A percentile compares a stretch with the other conserved stretches of the same genome.
Evolutionary conservation across 192 early-diverging fungal species (phyloP).

Genomic region (Phlyctochytrium planicorne): DNA sequence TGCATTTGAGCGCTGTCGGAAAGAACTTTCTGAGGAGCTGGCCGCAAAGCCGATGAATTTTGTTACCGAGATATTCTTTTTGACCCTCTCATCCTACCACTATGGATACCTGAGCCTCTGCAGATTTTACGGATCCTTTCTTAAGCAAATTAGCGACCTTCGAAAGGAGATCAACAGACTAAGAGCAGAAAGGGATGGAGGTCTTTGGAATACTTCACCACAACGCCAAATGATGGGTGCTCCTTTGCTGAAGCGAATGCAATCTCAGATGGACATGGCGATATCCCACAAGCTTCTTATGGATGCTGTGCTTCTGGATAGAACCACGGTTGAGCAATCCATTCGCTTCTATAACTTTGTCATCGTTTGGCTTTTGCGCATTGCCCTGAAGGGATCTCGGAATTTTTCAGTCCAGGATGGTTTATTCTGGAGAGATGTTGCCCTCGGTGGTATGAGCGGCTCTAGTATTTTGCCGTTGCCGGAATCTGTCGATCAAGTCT

Average conservation of each 20-base stretch:
- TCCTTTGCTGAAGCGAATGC: constrained; percentile 23
- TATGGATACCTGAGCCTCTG: constrained; percentile 75
- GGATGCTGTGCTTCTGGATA: constrained; percentile 77
- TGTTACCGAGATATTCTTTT: constrained; percentile 86
- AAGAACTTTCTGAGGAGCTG: constrained; percentile 24
- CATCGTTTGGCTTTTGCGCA: constrained; percentile 84
- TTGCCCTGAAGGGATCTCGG: constrained; percentile 41
- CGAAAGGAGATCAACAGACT: constrained; percentile 66
- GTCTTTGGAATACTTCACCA: constrained; percentile 27
- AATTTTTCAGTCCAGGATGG: constrained; percentile 10
- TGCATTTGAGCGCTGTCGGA: constrained; percentile 56
- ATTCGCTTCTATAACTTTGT: constrained; percentile 85
- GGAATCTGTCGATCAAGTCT: constrained; percentile 46
- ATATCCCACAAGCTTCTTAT: constrained; percentile 66
- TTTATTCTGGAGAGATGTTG: constrained; percentile 34
- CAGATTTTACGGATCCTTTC: constrained; percentile 63
- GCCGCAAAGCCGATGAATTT: constrained; percentile 61
- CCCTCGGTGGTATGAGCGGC: constrained; percentile 30
- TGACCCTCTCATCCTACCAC: constrained; percentile 76
- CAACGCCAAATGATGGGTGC: constrained; percentile 8
- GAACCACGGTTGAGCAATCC: constrained; percentile 57
- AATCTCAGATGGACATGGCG: constrained; percentile 69
- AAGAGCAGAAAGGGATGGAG: constrained; percentile 53
- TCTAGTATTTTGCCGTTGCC: constrained; percentile 55
- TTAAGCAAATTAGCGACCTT: constrained; percentile 69